Evolutionary conservation across 2,329 filamentous ascomycete genomes (phyloP).

Genomic region (Fusarium sp.): DNA sequence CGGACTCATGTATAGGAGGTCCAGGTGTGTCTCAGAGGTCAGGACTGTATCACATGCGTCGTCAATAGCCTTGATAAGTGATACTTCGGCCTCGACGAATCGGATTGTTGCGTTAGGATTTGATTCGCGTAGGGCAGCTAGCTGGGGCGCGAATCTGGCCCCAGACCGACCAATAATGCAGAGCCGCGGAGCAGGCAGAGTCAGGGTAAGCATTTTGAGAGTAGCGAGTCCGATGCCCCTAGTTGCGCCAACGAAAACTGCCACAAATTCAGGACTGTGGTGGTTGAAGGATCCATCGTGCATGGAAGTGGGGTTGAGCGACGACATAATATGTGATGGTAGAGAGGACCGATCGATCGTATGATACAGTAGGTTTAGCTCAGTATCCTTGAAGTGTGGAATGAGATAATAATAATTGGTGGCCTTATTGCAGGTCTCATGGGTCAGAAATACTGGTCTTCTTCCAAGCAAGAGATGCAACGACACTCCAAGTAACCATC

Average conservation of each 20-base stretch:
- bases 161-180: conserved; percentile 4
- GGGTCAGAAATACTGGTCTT: neutral
- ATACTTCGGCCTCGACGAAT: conserved; percentile 3
- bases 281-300: neutral
- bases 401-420: too few species aligned
- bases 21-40: neutral
- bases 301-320: neutral
- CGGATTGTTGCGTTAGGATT: neutral
- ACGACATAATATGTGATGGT: neutral
- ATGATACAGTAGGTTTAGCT: too few species aligned
- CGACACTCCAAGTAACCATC: too few species aligned
- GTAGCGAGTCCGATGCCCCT: conserved; percentile 5
- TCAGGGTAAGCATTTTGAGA: neutral
- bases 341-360: too few species aligned
- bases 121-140: neutral
- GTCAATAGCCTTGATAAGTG: neutral
- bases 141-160: neutral
- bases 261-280: neutral
- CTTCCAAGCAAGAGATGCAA: neutral
- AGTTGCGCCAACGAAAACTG: conserved; percentile 1
- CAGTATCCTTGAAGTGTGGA: too few species aligned
- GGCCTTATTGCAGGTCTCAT: too few species aligned
- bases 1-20: neutral
- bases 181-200: neutral
- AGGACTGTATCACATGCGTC: neutral